Evolutionary conservation across 2,329 filamentous ascomycete species (phyloP), one percentile per base, ranked within the genome.

Genomic region (Seiridium unicorne): DNA sequence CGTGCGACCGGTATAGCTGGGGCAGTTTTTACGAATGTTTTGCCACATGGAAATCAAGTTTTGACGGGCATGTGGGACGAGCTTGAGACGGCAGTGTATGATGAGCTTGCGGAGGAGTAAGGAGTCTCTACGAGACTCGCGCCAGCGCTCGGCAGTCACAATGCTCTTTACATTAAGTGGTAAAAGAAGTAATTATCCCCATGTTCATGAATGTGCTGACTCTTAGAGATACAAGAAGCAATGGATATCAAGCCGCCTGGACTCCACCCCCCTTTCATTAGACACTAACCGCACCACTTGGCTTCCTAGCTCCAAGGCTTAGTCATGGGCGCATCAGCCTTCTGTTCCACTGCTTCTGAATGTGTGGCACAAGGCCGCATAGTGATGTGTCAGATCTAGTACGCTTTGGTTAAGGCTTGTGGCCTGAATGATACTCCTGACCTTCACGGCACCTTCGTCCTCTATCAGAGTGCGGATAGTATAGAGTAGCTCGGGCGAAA

Each of bases 391-490:
- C 61, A 99, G 79, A 73, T 98, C 94, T 58, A 98, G 83, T 44
- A 99, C 93, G 61, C 91, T 89, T 76, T 98, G 95, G 9, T 94
- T 93, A 63, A 99, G 79, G 73, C 91, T 97, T 3, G 94, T 98
- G 1, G 94, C 93, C 76, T 99, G 95, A 58, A 99, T 93, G 71
- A 99, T 97, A 74, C 93, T 97, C 71, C 95, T 86, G 58, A 99
- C 91, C 78, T 99, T 99, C 74, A 99, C 92, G 1, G 94, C 94
- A 61, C 95, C 95, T 77, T 99, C 95, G 66, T 97, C 93, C 76
- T 98, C 95, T 72, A 99, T 99, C 66, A 99, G 81, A 66, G 91
- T 93, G 63, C 95, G 89, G 70, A 98, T 91, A 3, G 91, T 89
- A 75, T 89, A 92, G 58, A 99, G 84, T 48, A 99, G 84, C 65